Base-by-base conservation (phyloP, 2,329 filamentous ascomycete species). In the Xylariaceae sp. region DNA sequence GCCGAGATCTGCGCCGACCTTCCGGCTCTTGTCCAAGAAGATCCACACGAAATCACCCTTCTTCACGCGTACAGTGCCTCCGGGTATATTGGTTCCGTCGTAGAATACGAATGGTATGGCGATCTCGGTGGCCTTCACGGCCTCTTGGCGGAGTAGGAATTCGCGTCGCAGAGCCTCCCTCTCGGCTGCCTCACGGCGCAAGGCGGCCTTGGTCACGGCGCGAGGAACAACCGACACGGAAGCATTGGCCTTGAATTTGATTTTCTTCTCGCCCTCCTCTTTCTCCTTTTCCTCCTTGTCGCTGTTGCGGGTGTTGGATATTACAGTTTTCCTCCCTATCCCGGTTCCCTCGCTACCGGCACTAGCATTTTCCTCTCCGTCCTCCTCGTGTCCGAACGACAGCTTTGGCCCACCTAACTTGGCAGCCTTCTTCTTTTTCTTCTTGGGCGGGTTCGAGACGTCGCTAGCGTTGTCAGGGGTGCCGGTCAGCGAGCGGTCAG, bases 101-200 rank as follows among this genome's bases (percentile, higher is more conserved):
- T 97, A 98, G 71, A 98, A 98, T 2, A 98, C 91, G 73, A 98
- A 99, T 0, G 95, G 95, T 29, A 99, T 88, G 16, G 89, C 82
- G 52, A 99, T 90, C 69, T 97, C 93, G 7, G 92, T 93, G 19
- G 86, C 85, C 75, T 96, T 96, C 63, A 98, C 89, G 0, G 87
- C 85, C 59, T 96, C 91, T 71, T 97, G 95, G 56, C 93, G 83
- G 9, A 79, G 79, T 44, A 96, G 72, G 67, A 96, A 99, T 69
- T 98, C 88, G 59, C 88, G 89, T 9, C 90, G 83, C 48, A 93
- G 76, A 14, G 83, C 75, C 65, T 95, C 91, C 61, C 90, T 82
- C 61, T 89, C 85, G 54, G 88, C 83, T 6, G 89, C 88, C 70
- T 95, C 93, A 20, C 87, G 86, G 40, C 91, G 85, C 42, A 97